Evolutionary conservation across 495 filamentous ascomycete species (phyloP).

Genomic region (Viridothelium virens): DNA sequence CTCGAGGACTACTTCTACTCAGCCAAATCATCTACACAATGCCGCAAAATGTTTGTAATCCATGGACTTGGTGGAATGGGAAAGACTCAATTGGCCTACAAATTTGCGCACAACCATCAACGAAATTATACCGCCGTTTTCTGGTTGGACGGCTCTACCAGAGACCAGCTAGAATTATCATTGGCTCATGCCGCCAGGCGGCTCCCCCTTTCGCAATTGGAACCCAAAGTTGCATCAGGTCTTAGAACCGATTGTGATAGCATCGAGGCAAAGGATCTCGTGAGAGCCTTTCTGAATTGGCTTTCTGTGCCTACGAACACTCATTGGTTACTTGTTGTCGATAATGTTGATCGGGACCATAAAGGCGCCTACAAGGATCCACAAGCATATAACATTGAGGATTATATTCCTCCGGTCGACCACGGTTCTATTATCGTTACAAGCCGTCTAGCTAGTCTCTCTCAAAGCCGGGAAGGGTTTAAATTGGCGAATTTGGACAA

Average conservation of each 20-base stretch:
- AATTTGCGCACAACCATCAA: neutral
- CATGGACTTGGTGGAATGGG: neutral
- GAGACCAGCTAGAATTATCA: neutral
- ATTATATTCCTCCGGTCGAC: neutral
- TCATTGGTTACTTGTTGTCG: neutral
- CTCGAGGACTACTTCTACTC: too few relatives aligned
- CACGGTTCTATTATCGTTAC: neutral
- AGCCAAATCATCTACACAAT: neutral
- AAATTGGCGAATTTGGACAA: neutral
- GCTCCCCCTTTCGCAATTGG: neutral
- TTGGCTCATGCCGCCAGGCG: neutral
- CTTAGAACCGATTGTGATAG: neutral
- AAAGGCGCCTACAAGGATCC: neutral
- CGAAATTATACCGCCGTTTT: neutral
- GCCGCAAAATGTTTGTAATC: neutral
- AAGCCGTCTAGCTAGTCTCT: neutral
- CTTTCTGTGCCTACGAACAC: neutral
- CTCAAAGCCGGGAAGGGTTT: neutral
- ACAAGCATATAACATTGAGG: neutral
- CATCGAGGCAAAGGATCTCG: too few relatives aligned
- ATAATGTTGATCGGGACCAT: neutral
- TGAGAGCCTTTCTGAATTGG: neutral
- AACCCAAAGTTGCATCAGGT: neutral
- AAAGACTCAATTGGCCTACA: neutral
- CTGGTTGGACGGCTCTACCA: neutral